Conservation (phyloP, 495 filamentous ascomycete genomes). For the Trichoderma orchidacearum region DNA sequence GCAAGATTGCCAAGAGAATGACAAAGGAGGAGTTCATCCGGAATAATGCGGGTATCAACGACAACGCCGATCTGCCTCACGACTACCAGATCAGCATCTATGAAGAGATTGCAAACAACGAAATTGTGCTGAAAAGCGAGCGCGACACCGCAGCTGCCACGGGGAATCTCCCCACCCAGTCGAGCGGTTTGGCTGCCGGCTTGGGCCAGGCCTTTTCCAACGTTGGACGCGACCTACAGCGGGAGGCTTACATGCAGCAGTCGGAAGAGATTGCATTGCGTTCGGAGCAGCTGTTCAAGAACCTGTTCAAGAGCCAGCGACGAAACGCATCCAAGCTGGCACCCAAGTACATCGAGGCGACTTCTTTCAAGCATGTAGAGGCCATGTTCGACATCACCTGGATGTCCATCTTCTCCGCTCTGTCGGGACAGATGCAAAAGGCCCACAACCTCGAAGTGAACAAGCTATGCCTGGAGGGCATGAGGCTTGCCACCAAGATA, state of each 20-base stretch:
- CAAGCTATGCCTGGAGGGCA: constrained; percentile 82
- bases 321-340: constrained; percentile 56
- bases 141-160: constrained; percentile 71
- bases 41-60: constrained; percentile 97
- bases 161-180: constrained; percentile 42
- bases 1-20: constrained; percentile 78
- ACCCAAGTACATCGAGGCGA: constrained; percentile 76
- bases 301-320: constrained; percentile 72
- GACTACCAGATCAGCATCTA: constrained; percentile 85
- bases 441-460: constrained; percentile 85
- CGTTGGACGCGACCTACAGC: constrained; percentile 79
- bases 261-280: constrained; percentile 72
- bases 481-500: constrained; percentile 83
- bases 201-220: constrained; percentile 84
- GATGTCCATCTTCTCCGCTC: constrained; percentile 95
- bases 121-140: constrained; percentile 91
- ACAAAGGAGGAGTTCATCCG: constrained; percentile 95
- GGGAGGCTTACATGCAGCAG: constrained; percentile 85
- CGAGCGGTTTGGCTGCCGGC: constrained; percentile 63
- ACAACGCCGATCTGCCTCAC: constrained; percentile 82
- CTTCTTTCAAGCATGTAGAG: constrained; percentile 85
- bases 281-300: constrained; percentile 73
- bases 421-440: constrained; percentile 84
- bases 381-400: constrained; percentile 99
- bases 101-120: constrained; percentile 79